These are phyloP conservation scores for Tulasnella sp. DNA, from an alignment of 768 basidiomycete species.

Conservation along the genomic window DNA sequence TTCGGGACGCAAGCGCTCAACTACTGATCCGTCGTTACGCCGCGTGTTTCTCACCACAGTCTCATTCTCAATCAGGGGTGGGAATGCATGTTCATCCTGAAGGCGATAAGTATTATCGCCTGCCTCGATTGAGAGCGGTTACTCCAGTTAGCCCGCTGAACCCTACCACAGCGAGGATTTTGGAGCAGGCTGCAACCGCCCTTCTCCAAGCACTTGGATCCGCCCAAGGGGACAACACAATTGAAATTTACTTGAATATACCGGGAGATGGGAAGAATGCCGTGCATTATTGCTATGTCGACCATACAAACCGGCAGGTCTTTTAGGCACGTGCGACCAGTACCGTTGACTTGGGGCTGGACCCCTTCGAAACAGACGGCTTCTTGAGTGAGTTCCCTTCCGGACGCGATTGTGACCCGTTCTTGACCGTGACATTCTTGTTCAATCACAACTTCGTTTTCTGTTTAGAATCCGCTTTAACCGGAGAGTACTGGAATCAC, in stretches of 20 bases:
- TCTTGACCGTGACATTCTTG: not conserved
- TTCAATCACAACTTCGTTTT: not conserved
- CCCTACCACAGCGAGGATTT: not conserved
- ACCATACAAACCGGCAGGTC: not conserved
- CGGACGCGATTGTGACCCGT: not conserved
- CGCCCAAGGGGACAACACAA: not conserved
- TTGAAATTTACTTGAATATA: not conserved
- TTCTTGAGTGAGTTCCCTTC: not conserved
- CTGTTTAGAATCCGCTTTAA: slow-evolving; percentile 8
- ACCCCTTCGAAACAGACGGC: not conserved
- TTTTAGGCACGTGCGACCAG: slow-evolving; percentile 8
- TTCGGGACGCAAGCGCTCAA: not conserved
- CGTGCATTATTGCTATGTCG: slow-evolving; percentile 2
- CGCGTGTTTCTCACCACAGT: not conserved
- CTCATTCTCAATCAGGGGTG: not conserved
- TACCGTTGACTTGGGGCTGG: not conserved
- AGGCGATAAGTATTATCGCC: not conserved
- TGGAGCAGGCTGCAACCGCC: not conserved
- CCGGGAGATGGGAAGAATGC: not conserved
- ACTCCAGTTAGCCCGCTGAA: not conserved
- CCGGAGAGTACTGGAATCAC: slow-evolving; percentile 18
- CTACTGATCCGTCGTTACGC: not conserved
- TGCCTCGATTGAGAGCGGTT: not conserved
- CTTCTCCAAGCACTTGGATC: not conserved
- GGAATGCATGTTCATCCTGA: not conserved